Conservation (phyloP, 768 basidiomycete genomes). For the Trametes elegans region DNA sequence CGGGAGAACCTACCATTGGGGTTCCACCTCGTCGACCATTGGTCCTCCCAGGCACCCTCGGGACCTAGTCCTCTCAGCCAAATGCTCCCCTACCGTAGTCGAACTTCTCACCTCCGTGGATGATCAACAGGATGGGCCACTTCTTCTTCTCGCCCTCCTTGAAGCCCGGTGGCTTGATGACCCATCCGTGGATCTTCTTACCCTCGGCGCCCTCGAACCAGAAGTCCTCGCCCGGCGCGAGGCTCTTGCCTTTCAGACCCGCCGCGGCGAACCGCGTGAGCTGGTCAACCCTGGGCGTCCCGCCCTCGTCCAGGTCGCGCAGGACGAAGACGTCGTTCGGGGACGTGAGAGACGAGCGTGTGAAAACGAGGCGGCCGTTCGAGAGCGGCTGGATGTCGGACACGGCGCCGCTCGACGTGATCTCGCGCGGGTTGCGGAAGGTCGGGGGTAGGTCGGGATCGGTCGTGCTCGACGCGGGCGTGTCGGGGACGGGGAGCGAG, state of each 20-base stretch:
- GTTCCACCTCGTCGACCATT: slow-evolving; percentile 94
- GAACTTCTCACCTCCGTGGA: slow-evolving; percentile 62
- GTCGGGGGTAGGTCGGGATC: slow-evolving; percentile 43
- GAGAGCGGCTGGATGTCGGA: slow-evolving; percentile 62
- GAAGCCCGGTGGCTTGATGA: slow-evolving; percentile 78
- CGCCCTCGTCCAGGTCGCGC: slow-evolving; percentile 37
- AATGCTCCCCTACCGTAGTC: neutral
- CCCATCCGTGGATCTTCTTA: slow-evolving; percentile 80
- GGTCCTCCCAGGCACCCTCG: slow-evolving; percentile 85
- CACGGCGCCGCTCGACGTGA: slow-evolving; percentile 58
- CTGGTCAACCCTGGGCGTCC: slow-evolving; percentile 42
- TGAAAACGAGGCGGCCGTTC: slow-evolving; percentile 64
- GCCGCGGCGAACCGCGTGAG: slow-evolving; percentile 65
- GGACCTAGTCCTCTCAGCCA: slow-evolving; percentile 41
- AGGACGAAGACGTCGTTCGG: slow-evolving; percentile 82
- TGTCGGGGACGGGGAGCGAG: slow-evolving; percentile 62
- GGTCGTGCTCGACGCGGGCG: slow-evolving; percentile 52
- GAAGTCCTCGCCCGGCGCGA: slow-evolving; percentile 73
- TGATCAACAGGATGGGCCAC: slow-evolving; percentile 78
- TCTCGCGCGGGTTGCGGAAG: slow-evolving; percentile 51
- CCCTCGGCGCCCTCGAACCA: slow-evolving; percentile 86
- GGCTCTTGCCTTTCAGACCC: slow-evolving; percentile 53
- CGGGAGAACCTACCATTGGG: slow-evolving; percentile 54
- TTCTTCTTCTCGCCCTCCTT: slow-evolving; percentile 59
- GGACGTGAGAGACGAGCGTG: slow-evolving; percentile 67